These are phyloP conservation scores for Handroanthus guayacan DNA, from an alignment of 257 asterid species.

Conservation along the genomic window DNA sequence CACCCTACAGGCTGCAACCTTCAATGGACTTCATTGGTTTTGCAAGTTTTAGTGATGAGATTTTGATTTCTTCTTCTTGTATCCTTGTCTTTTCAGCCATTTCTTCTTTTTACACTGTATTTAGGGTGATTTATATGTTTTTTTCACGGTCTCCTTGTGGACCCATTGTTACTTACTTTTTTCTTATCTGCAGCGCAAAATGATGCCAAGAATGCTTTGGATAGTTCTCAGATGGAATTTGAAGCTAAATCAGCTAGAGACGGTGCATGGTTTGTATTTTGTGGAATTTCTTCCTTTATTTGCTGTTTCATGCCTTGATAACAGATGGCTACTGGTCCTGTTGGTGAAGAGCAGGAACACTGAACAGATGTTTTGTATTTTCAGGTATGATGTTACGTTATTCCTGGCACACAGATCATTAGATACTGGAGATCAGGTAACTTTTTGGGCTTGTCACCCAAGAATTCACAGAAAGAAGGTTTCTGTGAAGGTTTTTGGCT, in stretches of 20 bases:
- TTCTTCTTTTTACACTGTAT: neutral
- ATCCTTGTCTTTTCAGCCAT: neutral
- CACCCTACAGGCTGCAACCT: neutral
- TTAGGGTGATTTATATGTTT: neutral
- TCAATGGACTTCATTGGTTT: neutral
- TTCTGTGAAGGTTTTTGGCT: conserved; percentile 13
- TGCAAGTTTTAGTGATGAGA: neutral
- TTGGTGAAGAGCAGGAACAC: neutral
- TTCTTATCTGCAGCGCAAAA: conserved; percentile 44
- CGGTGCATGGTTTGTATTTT: conserved; percentile 73
- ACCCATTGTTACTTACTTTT: neutral
- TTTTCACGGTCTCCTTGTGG: conserved; percentile 13
- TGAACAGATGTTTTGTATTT: conserved; percentile 8
- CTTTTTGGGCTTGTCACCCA: conserved; percentile 33
- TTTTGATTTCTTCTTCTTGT: neutral
- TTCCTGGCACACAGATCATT: conserved; percentile 62
- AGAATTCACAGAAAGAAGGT: conserved; percentile 27
- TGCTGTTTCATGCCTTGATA: conserved; percentile 15
- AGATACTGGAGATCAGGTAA: conserved; percentile 70
- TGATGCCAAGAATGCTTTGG: conserved; percentile 51
- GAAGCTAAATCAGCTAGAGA: conserved; percentile 78
- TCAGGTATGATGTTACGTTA: conserved; percentile 70
- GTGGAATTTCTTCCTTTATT: neutral
- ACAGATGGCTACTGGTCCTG: neutral
- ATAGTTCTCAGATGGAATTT: conserved; percentile 62